phyloP scores from a whole-genome alignment of 768 basidiomycete genomes.

The Asterophora parasitica region DNA sequence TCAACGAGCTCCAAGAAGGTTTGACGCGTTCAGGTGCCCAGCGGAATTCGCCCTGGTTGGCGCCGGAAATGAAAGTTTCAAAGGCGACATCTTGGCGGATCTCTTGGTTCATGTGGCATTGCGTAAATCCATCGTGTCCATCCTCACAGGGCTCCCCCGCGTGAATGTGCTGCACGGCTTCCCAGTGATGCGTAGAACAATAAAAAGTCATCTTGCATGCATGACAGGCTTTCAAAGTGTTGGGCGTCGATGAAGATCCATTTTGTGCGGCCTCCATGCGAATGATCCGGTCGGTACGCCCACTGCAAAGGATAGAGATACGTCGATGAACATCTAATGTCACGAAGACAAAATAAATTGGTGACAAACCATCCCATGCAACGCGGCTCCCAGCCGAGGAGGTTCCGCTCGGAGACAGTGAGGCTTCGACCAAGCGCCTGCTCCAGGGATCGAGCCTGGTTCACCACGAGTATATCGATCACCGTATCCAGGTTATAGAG shows the following conservation, averaged over 20 bases:
- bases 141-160: constrained; percentile 16
- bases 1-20: constrained; percentile 22
- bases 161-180: constrained; percentile 16
- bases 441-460: neutral
- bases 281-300: constrained; percentile 21
- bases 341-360: too few relatives aligned
- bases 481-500: constrained; percentile 9
- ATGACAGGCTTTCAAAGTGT: constrained; percentile 17
- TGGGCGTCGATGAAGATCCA: neutral
- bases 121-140: constrained; percentile 17
- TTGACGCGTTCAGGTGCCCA: constrained; percentile 29
- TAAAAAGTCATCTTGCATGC: constrained; percentile 22
- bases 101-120: constrained; percentile 23
- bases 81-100: constrained; percentile 16
- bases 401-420: constrained; percentile 10
- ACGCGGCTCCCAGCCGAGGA: constrained; percentile 19
- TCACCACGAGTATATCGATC: neutral
- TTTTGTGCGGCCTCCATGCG: constrained; percentile 16
- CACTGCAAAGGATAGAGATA: constrained; percentile 7
- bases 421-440: constrained; percentile 3
- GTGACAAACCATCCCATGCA: constrained; percentile 19
- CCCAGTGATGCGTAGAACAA: constrained; percentile 23
- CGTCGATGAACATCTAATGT: neutral
- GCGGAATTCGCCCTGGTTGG: constrained; percentile 13
- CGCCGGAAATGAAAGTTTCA: neutral